These are phyloP conservation scores for Geotrichum fermentans DNA, from an alignment of 1,139 yeast genomes.

Conservation along the genomic window DNA sequence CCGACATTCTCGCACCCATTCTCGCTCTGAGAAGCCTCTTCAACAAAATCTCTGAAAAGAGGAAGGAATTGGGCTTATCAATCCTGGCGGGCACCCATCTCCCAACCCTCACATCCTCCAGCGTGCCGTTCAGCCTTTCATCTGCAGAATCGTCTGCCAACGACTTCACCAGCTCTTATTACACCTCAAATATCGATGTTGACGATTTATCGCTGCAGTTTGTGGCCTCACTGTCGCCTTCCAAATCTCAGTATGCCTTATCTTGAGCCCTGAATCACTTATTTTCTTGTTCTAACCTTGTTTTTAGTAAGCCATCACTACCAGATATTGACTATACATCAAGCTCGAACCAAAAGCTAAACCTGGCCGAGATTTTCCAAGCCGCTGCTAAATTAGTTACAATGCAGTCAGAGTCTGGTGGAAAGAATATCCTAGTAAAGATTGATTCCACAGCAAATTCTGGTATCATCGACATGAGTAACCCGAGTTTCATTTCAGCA, in stretches of 20 bases:
- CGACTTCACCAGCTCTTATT: neutral
- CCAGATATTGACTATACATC: neutral
- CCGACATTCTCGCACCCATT: conserved; percentile 17
- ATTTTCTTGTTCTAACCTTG: neutral
- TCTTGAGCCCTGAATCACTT: neutral
- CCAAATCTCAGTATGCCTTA: neutral
- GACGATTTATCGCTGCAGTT: conserved; percentile 5
- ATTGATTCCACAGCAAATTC: conserved; percentile 13
- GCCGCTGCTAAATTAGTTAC: conserved; percentile 19
- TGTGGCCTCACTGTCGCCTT: conserved; percentile 2
- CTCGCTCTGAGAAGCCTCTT: conserved; percentile 11
- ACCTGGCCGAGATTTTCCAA: conserved; percentile 23
- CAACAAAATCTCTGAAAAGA: conserved; percentile 8
- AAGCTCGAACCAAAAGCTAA: conserved; percentile 7
- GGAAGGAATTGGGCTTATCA: conserved; percentile 14
- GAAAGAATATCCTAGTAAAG: conserved; percentile 1
- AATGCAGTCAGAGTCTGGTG: conserved; percentile 3
- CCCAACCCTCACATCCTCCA: neutral
- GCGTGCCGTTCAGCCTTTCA: neutral
- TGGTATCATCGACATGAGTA: conserved; percentile 10
- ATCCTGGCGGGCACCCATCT: conserved; percentile 8
- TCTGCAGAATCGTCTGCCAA: neutral
- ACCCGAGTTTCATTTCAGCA: conserved; percentile 11
- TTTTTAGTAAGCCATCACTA: neutral
- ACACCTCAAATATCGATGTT: conserved; percentile 7